Base-by-base conservation (phyloP, 2,329 filamentous ascomycete species). In the Epichloe bromicola region DNA sequence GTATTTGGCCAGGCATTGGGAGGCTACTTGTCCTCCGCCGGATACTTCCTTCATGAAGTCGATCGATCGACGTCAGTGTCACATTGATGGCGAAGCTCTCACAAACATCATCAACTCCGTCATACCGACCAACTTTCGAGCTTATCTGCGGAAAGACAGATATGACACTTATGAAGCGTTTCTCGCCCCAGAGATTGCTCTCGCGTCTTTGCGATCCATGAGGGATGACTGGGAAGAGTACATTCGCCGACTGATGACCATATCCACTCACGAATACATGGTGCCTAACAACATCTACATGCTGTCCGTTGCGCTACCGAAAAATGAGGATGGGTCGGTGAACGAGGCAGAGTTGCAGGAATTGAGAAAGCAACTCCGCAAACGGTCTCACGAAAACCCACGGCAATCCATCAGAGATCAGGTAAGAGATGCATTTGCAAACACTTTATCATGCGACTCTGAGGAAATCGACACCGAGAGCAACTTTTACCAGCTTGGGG, bases 401-500 rank as follows among this genome's bases (percentile, higher is more conserved):
- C 39, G 38, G 4, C 50, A 53, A 11, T 55, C 55, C 10, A 56
- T 51, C 7, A 63, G 71, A 44, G 59, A 59, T 11, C 65, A 63
- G 11, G 64, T 75, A 3, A 44, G 65, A 14, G 60, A 62, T 10
- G 62, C 70, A 1, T 74, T 75, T 45, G 67, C 70, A 11, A 56
- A 64, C 7, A 65, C 74, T 3, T 63, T 76, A 14, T 60, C 64
- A 10, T 63, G 70, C 15, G 67, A 71, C 3, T 60, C 74, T 11
- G 54, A 61, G 3, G 48, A 43, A 4, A 42, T 59, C 0, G 57
- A 63, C 0, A 68, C 67, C 1, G 69, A 73, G 56, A 49, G 26
- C 39, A 49, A 49, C 19, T 75, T 75, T 56, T 75, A 74, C 56
- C 62, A 66, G 5, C 62, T 74, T 17, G 73, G 73, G 14, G 73